These are phyloP conservation scores for Populus ilicifolia DNA, from an alignment of 345 rosid genomes.

Conservation along the genomic window DNA sequence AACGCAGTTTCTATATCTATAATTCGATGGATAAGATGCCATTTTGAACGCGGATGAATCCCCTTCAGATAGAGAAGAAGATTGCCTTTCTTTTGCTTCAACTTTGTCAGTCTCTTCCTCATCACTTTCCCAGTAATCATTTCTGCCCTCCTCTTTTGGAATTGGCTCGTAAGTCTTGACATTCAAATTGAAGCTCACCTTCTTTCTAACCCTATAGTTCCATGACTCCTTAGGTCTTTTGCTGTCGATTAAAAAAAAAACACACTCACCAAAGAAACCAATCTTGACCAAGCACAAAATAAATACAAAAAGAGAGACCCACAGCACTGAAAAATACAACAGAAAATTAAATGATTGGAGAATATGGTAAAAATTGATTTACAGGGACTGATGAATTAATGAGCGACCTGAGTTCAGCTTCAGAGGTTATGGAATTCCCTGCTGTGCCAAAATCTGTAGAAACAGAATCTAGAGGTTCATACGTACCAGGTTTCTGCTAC, in stretches of 20 bases:
- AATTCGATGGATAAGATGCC: constrained; percentile 25
- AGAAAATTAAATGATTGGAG: neutral
- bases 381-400: too few relatives aligned
- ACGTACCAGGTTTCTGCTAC: constrained; percentile 18
- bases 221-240: constrained; percentile 20
- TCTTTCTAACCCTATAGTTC: constrained; percentile 23
- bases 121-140: constrained; percentile 31
- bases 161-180: constrained; percentile 32
- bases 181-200: constrained; percentile 34
- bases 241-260: neutral
- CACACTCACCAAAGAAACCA: neutral
- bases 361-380: neutral
- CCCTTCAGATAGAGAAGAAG: constrained; percentile 1
- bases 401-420: constrained; percentile 47
- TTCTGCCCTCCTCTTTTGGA: constrained; percentile 16
- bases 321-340: neutral
- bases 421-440: constrained; percentile 24
- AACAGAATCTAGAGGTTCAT: constrained; percentile 40
- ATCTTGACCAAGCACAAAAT: neutral
- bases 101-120: constrained; percentile 23
- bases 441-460: constrained; percentile 27
- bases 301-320: neutral
- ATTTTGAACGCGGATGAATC: constrained; percentile 20
- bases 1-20: constrained; percentile 26
- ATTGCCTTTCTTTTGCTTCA: constrained; percentile 4